Percentiles rank a stretch among this genome's conserved stretches.
These are phyloP conservation scores for Blastobotrys serpentis DNA, from an alignment of 1,139 yeast genomes.

Conservation along the genomic window DNA sequence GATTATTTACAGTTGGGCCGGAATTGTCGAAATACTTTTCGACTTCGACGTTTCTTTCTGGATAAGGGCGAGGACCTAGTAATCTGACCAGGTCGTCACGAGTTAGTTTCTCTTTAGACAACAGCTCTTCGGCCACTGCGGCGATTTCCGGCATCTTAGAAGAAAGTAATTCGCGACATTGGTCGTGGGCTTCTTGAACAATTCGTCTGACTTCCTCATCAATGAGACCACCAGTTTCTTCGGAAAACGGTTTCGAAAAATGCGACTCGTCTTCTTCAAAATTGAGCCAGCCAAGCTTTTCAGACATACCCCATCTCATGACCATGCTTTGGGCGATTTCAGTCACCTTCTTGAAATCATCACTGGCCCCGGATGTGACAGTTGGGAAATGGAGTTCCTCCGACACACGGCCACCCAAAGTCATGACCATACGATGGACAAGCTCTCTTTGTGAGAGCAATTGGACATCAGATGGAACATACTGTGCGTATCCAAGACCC, in stretches of 20 bases:
- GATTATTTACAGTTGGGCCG: conserved; percentile 21
- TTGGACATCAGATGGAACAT: conserved; percentile 90
- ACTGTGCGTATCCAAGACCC: conserved; percentile 97
- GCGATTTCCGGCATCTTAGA: conserved; percentile 73
- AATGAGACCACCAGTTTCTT: conserved; percentile 72
- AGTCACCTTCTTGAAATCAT: conserved; percentile 94
- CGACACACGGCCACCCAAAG: conserved; percentile 93
- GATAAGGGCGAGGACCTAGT: conserved; percentile 83
- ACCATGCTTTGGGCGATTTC: conserved; percentile 93
- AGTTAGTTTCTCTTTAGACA: conserved; percentile 80
- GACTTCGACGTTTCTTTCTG: conserved; percentile 88
- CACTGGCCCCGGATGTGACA: conserved; percentile 94
- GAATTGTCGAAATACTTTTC: conserved; percentile 60
- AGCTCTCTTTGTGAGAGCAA: conserved; percentile 76
- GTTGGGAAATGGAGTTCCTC: conserved; percentile 88
- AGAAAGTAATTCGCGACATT: conserved; percentile 62
- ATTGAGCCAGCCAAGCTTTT: conserved; percentile 77
- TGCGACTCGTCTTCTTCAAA: conserved; percentile 58
- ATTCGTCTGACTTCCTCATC: conserved; percentile 83
- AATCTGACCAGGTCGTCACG: conserved; percentile 87
- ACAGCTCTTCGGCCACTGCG: conserved; percentile 79
- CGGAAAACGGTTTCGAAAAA: conserved; percentile 87
- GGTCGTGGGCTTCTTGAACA: conserved; percentile 69
- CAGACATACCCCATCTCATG: conserved; percentile 85
- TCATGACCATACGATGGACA: conserved; percentile 88